Evolutionary conservation across 768 basidiomycete genomes (phyloP), one percentile per base, ranked within the genome.

Genomic region (Phylloporus sp.): DNA sequence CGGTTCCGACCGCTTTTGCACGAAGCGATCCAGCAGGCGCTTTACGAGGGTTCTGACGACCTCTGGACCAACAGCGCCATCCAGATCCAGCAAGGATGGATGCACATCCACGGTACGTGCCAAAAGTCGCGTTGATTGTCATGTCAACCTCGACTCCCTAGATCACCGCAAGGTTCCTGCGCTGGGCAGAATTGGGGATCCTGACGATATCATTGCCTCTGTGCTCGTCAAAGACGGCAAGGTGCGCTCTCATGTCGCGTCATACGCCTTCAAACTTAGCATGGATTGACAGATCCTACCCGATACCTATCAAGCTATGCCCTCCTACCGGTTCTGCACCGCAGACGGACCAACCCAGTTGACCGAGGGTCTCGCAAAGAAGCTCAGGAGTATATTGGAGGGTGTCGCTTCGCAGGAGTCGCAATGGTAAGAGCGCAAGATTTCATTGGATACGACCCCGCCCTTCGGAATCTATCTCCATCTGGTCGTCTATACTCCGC

Each of bases 291-390:
- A 88, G 86, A 84, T 89, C 28, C 61, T 78, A 10, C 62, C 82
- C 0, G 81, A 86, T 24, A 92, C 89, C 2, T 92, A 91, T 58
- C 81, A 87, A 60, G 76, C 85, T 6, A 91, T 92, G 90, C 88
- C 89, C 0, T 77, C 90, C 7, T 92, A 92, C 65, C 81, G 91
- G 18, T 53, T 91, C 16, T 90, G 86, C 67, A 92, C 91, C 1
- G 67, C 78, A 11, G 86, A 91, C 52, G 91, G 90, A 3, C 69
- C 87, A 0, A 75, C 77, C 2, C 79, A 81, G 52, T 76, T 92
- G 45, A 88, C 88, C 0, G 80, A 81, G 6, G 88, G 86, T 3
- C 73, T 91, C 9, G 75, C 79, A 32, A 62, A 66, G 54, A 73
- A 76, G 35, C 73, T 89, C 57, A 68, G 59, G 50, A 61, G 48